Evolutionary conservation across 2,329 filamentous ascomycete genomes (phyloP).

Genomic region (Trichothecium roseum): DNA sequence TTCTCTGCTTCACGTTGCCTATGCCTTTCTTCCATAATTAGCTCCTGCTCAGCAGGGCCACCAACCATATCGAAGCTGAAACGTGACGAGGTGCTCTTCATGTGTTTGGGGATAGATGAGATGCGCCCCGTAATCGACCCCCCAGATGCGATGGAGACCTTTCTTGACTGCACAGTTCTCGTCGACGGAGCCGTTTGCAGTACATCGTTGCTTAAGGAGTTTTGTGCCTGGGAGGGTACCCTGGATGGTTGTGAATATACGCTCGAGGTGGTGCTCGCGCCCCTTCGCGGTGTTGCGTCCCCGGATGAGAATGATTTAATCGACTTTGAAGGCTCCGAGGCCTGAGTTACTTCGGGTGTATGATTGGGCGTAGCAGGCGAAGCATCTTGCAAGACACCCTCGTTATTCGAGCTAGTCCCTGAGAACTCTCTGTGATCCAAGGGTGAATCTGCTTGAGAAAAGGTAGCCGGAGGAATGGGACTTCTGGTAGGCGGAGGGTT

Average conservation of each 20-base stretch:
- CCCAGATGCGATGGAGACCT: conserved; percentile 37
- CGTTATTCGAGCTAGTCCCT: neutral
- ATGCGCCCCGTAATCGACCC: conserved; percentile 33
- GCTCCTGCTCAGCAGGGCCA: conserved; percentile 51
- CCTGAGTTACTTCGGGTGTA: too few relatives aligned
- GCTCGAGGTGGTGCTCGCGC: too few relatives aligned
- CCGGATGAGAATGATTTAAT: too few relatives aligned
- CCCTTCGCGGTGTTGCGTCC: too few relatives aligned
- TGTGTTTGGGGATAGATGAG: conserved; percentile 48
- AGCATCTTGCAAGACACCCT: too few relatives aligned
- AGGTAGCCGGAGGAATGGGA: neutral
- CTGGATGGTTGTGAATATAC: conserved; percentile 1
- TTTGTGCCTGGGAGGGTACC: conserved; percentile 1
- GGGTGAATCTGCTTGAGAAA: neutral
- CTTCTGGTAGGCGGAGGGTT: conserved; percentile 5
- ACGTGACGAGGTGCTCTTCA: conserved; percentile 68
- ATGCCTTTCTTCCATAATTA: conserved; percentile 63
- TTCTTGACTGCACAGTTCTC: conserved; percentile 34
- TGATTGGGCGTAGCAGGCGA: too few relatives aligned
- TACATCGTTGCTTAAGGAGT: neutral
- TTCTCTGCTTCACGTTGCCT: conserved; percentile 56
- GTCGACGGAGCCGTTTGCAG: conserved; percentile 10
- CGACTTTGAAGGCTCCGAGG: too few relatives aligned
- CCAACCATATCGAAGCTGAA: conserved; percentile 78
- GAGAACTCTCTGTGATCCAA: neutral